A percentile compares a stretch with the other conserved stretches of the same genome.
Conservation (phyloP, 129 eudicot genomes). For the Escallonia rubra region DNA sequence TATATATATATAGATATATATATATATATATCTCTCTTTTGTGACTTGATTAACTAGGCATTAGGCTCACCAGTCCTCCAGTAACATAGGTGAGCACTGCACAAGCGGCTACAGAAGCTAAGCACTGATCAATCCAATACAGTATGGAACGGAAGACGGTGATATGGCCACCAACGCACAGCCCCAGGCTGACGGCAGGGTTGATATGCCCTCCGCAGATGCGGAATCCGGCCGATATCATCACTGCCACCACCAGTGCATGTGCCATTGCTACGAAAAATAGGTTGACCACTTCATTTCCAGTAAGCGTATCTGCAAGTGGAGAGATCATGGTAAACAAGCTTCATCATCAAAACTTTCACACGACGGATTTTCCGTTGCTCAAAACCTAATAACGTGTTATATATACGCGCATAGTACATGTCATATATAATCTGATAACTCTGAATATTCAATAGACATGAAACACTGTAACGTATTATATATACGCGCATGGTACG, state of each 20-base stretch:
- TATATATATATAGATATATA: no score
- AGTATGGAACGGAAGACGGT: constrained; percentile 61
- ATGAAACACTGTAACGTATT: no score
- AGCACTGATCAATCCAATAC: constrained; percentile 75
- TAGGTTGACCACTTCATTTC: constrained; percentile 55
- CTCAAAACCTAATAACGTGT: no score
- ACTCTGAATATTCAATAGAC: no score
- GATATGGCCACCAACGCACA: constrained; percentile 71
- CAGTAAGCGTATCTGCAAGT: constrained; percentile 47
- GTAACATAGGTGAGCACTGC: constrained; percentile 65
- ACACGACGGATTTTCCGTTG: no score
- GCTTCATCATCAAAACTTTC: no score
- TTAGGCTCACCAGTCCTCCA: constrained; percentile 59
- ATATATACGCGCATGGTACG: no score
- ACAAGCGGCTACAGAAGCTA: constrained; percentile 84
- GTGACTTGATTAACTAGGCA: no score
- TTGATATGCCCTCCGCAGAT: constrained; percentile 82
- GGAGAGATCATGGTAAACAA: no score
- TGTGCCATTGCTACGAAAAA: constrained; percentile 74
- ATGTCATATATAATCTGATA: no score
- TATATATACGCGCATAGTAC: no score
- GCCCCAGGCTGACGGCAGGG: constrained; percentile 84
- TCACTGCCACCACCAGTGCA: constrained; percentile 69
- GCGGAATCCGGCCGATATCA: constrained; percentile 68
- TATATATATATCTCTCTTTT: no score